Evolutionary conservation across 164 flowering plant species (phyloP).

Genomic region (Stephania japonica): DNA sequence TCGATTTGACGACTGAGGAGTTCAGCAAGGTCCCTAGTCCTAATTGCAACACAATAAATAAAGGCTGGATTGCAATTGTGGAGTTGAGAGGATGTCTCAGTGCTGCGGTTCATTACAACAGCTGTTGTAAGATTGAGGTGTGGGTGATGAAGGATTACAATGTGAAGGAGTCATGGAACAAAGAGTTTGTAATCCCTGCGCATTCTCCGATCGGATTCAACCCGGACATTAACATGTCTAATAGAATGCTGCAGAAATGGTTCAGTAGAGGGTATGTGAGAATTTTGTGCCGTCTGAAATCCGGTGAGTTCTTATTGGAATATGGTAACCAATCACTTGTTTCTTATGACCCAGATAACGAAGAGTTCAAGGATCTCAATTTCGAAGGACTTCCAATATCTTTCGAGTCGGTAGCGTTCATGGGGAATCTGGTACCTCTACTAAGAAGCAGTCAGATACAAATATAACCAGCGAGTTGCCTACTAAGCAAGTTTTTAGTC

Average conservation of each 20-base stretch:
- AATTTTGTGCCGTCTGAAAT: conserved; percentile 6
- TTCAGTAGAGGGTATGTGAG: conserved; percentile 12
- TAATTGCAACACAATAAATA: conserved; percentile 5
- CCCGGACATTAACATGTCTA: conserved; percentile 7
- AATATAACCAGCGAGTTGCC: too few species aligned
- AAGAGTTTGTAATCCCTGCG: conserved; percentile 21
- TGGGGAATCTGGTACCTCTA: not conserved
- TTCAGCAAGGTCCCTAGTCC: too few species aligned
- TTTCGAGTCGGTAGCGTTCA: not conserved
- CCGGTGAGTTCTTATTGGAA: not conserved
- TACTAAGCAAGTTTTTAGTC: too few species aligned
- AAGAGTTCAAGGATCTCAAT: not conserved
- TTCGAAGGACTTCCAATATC: not conserved
- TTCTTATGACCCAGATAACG: not conserved
- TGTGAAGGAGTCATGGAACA: conserved; percentile 33
- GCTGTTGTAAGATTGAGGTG: conserved; percentile 21
- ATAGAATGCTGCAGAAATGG: conserved; percentile 3
- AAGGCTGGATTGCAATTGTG: conserved; percentile 13
- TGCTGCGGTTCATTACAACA: conserved; percentile 15
- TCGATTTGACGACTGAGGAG: conserved; percentile 23
- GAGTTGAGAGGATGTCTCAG: conserved; percentile 23
- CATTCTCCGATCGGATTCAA: conserved; percentile 25
- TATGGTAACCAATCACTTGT: not conserved
- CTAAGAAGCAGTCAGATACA: too few species aligned
- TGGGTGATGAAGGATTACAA: conserved; percentile 36